Percentiles rank a stretch among this genome's conserved stretches.
phyloP scores from a whole-genome alignment of 2,329 filamentous ascomycete genomes.

The Didymella sp. region DNA sequence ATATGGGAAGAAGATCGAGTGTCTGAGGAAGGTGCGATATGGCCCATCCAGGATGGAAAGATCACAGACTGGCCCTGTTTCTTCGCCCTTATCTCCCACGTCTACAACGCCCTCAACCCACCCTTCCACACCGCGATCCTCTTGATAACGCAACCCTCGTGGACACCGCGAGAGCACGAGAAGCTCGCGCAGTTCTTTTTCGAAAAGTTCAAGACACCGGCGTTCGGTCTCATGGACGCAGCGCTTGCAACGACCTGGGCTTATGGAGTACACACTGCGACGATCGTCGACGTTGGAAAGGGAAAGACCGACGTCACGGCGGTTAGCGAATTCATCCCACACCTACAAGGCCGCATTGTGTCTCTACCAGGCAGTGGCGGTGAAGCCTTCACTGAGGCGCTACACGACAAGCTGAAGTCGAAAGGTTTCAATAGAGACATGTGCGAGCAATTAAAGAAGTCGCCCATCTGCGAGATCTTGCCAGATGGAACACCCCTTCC shows the following conservation, averaged over 20 bases:
- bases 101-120: conserved; percentile 86
- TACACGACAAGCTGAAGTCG: conserved; percentile 69
- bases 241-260: conserved; percentile 81
- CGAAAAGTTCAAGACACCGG: conserved; percentile 94
- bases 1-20: conserved; percentile 89
- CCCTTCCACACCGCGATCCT: conserved; percentile 94
- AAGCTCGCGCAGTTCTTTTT: conserved; percentile 92
- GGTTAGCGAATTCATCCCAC: conserved; percentile 80
- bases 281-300: conserved; percentile 88
- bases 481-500: conserved; percentile 62
- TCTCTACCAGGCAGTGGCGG: conserved; percentile 76
- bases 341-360: conserved; percentile 70
- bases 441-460: conserved; percentile 71
- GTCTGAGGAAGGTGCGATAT: conserved; percentile 86
- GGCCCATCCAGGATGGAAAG: conserved; percentile 80
- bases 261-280: conserved; percentile 82
- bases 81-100: conserved; percentile 89
- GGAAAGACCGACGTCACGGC: conserved; percentile 94
- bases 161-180: conserved; percentile 88
- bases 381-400: conserved; percentile 79
- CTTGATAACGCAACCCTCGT: conserved; percentile 86
- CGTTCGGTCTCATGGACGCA: conserved; percentile 88
- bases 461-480: conserved; percentile 67
- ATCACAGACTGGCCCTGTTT: conserved; percentile 93
- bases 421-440: conserved; percentile 67